phyloP scores from a whole-genome alignment of 2,329 filamentous ascomycete genomes.

The Cytospora paraplurivora region DNA sequence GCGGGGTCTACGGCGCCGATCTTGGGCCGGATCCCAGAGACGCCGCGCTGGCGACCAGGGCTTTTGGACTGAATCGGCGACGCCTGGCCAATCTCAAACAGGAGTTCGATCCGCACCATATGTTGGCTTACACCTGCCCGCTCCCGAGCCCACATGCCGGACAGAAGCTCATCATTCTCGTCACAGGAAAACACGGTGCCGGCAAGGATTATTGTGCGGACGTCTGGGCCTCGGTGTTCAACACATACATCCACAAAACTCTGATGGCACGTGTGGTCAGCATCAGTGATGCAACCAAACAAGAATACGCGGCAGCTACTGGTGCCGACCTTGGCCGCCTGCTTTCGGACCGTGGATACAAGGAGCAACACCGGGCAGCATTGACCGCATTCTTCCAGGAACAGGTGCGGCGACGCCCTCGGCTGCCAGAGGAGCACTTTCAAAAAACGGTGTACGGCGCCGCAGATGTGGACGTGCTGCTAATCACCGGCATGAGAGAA shows the following conservation, averaged over 20 bases:
- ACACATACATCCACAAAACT: constrained; percentile 29
- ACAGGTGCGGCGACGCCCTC: constrained; percentile 47
- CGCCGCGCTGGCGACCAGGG: constrained; percentile 48
- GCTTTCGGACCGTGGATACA: constrained; percentile 58
- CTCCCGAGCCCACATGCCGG: constrained; percentile 43
- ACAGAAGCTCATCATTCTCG: constrained; percentile 56
- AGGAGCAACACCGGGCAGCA: constrained; percentile 58
- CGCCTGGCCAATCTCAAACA: constrained; percentile 56
- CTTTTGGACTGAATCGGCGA: constrained; percentile 58
- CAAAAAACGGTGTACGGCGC: constrained; percentile 45
- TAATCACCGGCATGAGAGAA: constrained; percentile 67
- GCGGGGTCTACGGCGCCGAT: constrained; percentile 60
- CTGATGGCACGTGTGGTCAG: constrained; percentile 48
- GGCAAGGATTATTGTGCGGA: constrained; percentile 64
- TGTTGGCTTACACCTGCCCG: constrained; percentile 59
- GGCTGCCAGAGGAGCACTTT: constrained; percentile 55
- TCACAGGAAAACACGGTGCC: constrained; percentile 55
- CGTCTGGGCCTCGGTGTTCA: constrained; percentile 51
- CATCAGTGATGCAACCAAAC: constrained; percentile 61
- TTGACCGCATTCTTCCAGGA: constrained; percentile 55
- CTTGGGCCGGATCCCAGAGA: constrained; percentile 65
- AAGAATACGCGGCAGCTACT: constrained; percentile 53
- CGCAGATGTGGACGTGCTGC: constrained; percentile 52
- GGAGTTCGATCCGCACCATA: constrained; percentile 48
- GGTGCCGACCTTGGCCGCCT: constrained; percentile 52